Conservation (phyloP, 1,284 basidiomycete species). For the Ustilago hordei region DNA sequence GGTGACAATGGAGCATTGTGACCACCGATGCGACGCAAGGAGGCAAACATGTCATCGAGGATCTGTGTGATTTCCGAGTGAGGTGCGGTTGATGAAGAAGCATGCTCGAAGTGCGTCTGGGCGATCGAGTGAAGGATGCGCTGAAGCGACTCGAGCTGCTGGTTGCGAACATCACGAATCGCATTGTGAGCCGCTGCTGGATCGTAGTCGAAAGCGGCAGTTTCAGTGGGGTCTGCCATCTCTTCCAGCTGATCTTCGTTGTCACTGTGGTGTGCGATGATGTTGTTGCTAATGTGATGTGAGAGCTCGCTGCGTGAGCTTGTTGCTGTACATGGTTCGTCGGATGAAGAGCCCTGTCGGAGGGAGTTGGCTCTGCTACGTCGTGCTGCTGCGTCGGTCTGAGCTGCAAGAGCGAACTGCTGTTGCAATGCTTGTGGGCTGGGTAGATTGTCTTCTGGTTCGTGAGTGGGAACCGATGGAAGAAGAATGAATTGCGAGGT, state of each 20-base stretch:
- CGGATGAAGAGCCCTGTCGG: constrained; percentile 1
- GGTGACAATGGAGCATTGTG: constrained; percentile 39
- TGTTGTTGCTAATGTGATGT: constrained; percentile 8
- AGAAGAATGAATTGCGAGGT: constrained; percentile 44
- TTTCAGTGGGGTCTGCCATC: constrained; percentile 29
- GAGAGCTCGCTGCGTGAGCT: constrained; percentile 13
- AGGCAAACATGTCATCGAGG: constrained; percentile 46
- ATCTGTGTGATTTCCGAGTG: constrained; percentile 25
- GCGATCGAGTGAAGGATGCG: constrained; percentile 37
- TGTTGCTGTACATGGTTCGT: constrained; percentile 5
- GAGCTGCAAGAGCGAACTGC: constrained; percentile 35
- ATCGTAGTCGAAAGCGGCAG: constrained; percentile 6
- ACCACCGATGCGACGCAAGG: constrained; percentile 34
- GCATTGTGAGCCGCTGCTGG: constrained; percentile 16
- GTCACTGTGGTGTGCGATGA: constrained; percentile 3
- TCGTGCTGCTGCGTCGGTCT: constrained; percentile 22
- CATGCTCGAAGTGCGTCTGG: constrained; percentile 20
- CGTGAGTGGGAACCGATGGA: constrained; percentile 54
- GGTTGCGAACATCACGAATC: constrained; percentile 31
- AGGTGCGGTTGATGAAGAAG: background rate
- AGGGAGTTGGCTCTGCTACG: constrained; percentile 29
- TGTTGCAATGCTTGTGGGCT: constrained; percentile 36
- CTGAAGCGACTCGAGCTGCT: constrained; percentile 39
- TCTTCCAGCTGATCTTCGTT: constrained; percentile 40
- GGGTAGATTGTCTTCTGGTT: constrained; percentile 51